phyloP scores from a whole-genome alignment of 768 basidiomycete species.

The Suillus weaverae region DNA sequence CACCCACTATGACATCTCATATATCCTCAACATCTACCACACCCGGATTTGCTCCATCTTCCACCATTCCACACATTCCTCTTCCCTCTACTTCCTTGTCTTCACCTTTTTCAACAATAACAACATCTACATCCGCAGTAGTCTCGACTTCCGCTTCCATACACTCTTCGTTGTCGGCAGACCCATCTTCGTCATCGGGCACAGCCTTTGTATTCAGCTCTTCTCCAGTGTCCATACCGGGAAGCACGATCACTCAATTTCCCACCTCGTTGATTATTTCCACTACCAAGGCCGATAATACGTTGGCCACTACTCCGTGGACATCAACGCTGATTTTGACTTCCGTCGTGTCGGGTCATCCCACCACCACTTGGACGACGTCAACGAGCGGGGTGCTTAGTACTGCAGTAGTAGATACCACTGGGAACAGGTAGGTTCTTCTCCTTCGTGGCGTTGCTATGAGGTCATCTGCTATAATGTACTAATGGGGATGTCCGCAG shows the following conservation, averaged over 20 bases:
- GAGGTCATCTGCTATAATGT: constrained; percentile 6
- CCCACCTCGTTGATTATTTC: constrained; percentile 18
- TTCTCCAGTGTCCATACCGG: neutral
- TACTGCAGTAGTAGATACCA: constrained; percentile 14
- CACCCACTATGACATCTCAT: neutral
- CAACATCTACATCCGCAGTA: neutral
- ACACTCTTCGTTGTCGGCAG: neutral
- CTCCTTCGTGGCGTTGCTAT: constrained; percentile 1
- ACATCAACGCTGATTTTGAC: constrained; percentile 23
- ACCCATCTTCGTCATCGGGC: neutral
- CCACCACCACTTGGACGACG: constrained; percentile 18
- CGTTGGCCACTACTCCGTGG: constrained; percentile 4
- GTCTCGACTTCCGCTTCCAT: neutral
- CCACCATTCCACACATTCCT: neutral
- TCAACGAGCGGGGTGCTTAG: constrained; percentile 26
- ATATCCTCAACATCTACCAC: neutral
- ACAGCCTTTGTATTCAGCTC: neutral
- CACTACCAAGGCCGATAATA: constrained; percentile 15
- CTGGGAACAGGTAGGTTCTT: constrained; percentile 17
- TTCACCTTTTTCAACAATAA: neutral
- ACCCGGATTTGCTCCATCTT: neutral
- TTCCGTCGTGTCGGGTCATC: constrained; percentile 18
- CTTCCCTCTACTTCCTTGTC: neutral
- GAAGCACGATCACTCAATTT: neutral
- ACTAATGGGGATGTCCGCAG: constrained; percentile 9